These are phyloP conservation scores for Lagenidium giganteum DNA, from an alignment of 352 stramenopile genomes.

Conservation along the genomic window DNA sequence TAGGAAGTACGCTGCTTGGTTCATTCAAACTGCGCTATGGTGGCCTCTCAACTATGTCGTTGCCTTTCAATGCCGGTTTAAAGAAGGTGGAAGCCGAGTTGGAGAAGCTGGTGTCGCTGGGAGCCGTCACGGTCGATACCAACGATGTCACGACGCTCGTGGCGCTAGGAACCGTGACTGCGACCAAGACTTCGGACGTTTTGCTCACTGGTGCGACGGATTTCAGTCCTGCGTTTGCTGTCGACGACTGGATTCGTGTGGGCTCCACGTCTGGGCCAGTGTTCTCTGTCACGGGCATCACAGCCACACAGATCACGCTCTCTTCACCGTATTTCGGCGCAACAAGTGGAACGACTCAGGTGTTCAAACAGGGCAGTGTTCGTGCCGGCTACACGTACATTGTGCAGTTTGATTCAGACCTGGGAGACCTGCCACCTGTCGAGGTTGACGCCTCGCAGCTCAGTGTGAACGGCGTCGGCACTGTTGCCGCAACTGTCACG, in stretches of 20 bases:
- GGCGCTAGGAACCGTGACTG: conserved; percentile 35
- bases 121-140: conserved; percentile 83
- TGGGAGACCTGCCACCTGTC: conserved; percentile 60
- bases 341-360: conserved; percentile 31
- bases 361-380: conserved; percentile 81
- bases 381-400: conserved; percentile 60
- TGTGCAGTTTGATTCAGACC: conserved; percentile 65
- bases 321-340: conserved; percentile 82
- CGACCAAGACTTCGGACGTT: conserved; percentile 79
- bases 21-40: conserved; percentile 77
- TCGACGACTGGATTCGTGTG: conserved; percentile 93
- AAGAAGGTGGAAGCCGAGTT: conserved; percentile 72
- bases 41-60: conserved; percentile 42
- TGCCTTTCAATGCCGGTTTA: conserved; percentile 74
- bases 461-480: conserved; percentile 19
- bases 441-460: conserved; percentile 51
- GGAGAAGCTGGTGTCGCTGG: conserved; percentile 77
- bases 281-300: conserved; percentile 79
- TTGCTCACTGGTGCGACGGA: conserved; percentile 44
- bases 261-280: conserved; percentile 71
- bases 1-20: conserved; percentile 39
- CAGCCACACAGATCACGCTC: conserved; percentile 66
- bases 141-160: conserved; percentile 81
- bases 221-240: conserved; percentile 55
- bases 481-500: conserved; percentile 48